Percentiles rank a stretch among this genome's conserved stretches.
Evolutionary conservation across 192 early-diverging fungal species (phyloP).

Genomic region (Entomortierella lignicola): DNA sequence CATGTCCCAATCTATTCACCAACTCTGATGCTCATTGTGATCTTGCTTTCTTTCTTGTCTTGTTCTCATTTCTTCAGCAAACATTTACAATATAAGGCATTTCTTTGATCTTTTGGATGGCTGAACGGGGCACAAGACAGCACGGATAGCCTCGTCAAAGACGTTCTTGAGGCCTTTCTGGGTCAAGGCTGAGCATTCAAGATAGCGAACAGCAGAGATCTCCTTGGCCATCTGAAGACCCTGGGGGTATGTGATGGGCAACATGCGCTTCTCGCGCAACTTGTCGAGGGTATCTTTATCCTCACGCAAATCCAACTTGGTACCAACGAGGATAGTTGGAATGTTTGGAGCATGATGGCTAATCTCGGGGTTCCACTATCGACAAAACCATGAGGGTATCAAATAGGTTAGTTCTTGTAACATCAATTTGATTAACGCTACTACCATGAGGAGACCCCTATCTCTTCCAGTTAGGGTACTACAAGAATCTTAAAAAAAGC

Average conservation of each 20-base stretch:
- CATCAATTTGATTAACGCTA: too few relatives aligned
- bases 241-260: conserved; percentile 89
- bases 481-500: too few relatives aligned
- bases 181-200: conserved; percentile 98
- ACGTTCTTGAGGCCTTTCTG: conserved; percentile 98
- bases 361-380: conserved; percentile 95
- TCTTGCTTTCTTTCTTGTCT: background rate
- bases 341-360: conserved; percentile 94
- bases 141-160: conserved; percentile 98
- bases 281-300: conserved; percentile 91
- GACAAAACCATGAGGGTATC: background rate
- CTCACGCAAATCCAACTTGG: conserved; percentile 97
- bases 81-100: conserved; percentile 83
- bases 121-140: conserved; percentile 86
- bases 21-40: background rate
- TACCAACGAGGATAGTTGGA: conserved; percentile 94
- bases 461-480: too few relatives aligned
- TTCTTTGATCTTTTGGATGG: conserved; percentile 74
- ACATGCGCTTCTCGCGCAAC: conserved; percentile 86
- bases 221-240: conserved; percentile 91
- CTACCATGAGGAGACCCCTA: too few relatives aligned
- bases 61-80: background rate
- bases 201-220: conserved; percentile 90
- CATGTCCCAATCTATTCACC: too few relatives aligned
- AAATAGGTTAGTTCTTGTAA: too few relatives aligned